A percentile compares a stretch with the other conserved stretches of the same genome.
phyloP scores from a whole-genome alignment of 805 yeast species.

The Blastobotrys robertii region DNA sequence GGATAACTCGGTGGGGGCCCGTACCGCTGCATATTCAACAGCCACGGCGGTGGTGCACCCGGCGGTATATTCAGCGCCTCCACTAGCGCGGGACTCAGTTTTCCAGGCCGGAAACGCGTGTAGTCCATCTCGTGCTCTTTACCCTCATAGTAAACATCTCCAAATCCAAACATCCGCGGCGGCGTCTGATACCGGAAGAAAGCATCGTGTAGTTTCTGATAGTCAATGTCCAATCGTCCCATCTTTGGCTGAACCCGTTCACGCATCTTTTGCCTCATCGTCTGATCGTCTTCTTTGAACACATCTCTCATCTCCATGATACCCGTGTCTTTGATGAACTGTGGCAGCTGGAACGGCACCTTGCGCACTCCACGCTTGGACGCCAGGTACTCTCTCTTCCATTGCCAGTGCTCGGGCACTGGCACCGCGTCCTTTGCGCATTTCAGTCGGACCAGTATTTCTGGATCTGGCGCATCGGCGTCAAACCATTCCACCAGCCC shows the following conservation, averaged over 20 bases:
- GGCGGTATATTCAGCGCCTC: slow-evolving; percentile 60
- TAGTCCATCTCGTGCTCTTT: slow-evolving; percentile 44
- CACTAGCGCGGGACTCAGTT: slow-evolving; percentile 47
- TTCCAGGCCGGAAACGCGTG: slow-evolving; percentile 52
- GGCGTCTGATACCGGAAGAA: slow-evolving; percentile 73
- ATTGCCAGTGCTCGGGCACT: slow-evolving; percentile 80
- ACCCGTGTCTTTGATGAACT: slow-evolving; percentile 71
- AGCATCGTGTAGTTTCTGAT: slow-evolving; percentile 70
- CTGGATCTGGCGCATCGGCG: slow-evolving; percentile 75
- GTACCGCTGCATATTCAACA: slow-evolving; percentile 48
- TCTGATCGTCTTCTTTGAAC: slow-evolving; percentile 37
- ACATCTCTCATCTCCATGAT: slow-evolving; percentile 77
- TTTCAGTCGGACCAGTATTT: slow-evolving; percentile 53
- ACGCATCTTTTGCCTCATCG: slow-evolving; percentile 63
- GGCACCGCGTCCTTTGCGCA: slow-evolving; percentile 55
- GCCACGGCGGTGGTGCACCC: slow-evolving; percentile 70
- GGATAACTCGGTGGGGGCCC: slow-evolving; percentile 86
- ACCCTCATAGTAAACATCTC: slow-evolving; percentile 76
- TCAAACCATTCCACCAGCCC: slow-evolving; percentile 81
- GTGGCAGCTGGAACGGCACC: slow-evolving; percentile 68
- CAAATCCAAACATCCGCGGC: slow-evolving; percentile 61
- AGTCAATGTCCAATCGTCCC: slow-evolving; percentile 81
- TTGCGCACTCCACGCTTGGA: slow-evolving; percentile 57
- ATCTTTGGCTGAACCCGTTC: slow-evolving; percentile 83
- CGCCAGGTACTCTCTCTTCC: slow-evolving; percentile 64